Evolutionary conservation across 2,329 filamentous ascomycete genomes (phyloP).

Genomic region (Coniochaeta ligniaria): DNA sequence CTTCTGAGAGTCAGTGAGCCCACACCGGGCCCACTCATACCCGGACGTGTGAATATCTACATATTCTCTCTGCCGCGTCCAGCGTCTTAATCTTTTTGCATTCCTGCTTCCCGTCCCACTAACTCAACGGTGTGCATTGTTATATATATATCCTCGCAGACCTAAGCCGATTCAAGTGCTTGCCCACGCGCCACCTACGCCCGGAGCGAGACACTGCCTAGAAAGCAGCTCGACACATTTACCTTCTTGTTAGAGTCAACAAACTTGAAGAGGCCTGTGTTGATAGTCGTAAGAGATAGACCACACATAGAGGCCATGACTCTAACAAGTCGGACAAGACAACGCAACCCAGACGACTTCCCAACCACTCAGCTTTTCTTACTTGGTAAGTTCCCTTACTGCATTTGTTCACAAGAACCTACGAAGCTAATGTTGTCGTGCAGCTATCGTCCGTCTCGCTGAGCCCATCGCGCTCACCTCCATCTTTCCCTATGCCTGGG

Average conservation of each 20-base stretch:
- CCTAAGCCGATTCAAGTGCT: not conserved
- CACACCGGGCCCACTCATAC: not conserved
- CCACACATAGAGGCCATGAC: conserved; percentile 38
- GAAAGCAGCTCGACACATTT: conserved; percentile 2
- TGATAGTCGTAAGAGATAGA: conserved; percentile 35
- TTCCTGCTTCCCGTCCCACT: not conserved
- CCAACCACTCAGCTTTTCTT: conserved; percentile 77
- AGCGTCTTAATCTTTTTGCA: not conserved
- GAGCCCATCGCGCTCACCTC: conserved; percentile 90
- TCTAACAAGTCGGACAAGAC: conserved; percentile 41
- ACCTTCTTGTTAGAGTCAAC: conserved; percentile 5
- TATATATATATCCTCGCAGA: not conserved
- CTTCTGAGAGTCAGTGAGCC: not conserved
- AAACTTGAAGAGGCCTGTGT: conserved; percentile 23
- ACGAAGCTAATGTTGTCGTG: not conserved
- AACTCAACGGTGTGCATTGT: not conserved
- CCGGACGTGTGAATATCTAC: not conserved
- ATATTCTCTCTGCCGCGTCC: not conserved
- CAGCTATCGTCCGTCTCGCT: conserved; percentile 85
- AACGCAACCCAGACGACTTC: conserved; percentile 65
- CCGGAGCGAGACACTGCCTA: not conserved
- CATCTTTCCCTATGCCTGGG: conserved; percentile 89
- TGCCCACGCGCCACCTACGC: not conserved
- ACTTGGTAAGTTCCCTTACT: conserved; percentile 52
- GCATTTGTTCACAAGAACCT: not conserved